Base-by-base conservation (phyloP, 495 filamentous ascomycete genomes). In the Darksidea phi region DNA sequence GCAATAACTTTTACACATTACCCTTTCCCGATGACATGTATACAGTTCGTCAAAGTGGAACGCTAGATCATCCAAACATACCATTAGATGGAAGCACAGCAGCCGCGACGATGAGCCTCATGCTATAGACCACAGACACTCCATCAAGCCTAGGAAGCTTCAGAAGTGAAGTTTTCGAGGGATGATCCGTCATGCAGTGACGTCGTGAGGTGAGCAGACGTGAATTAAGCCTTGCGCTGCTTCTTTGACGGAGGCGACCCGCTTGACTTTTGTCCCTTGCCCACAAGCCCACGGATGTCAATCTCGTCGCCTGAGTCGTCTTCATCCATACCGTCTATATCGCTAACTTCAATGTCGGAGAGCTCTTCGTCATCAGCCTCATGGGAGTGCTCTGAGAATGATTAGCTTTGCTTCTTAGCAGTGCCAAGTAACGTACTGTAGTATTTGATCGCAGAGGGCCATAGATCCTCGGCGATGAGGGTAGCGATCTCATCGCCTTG, bases 381-480 rank as follows among this genome's bases (percentile, higher is more conserved):
- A 63, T 88, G 80, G 15, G 85, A 82, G 69, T 83, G 77, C 37
- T 78, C 86, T 88, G 64, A 13, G 45, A 45, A 41, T 26, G 17
- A 43, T 62, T 38, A 66, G 28, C 38, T n/a, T 66, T 49, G 17
- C 11, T 11, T 23, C 1, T 37, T 46, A 21, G n/a, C 47, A 45
- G 15, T 32, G 20, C 24, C n/a, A 48, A 45, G 48, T 37, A 18
- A 84, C 88, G 73, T 76, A 96, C 91, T 88, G 73, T 92, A 97
- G 72, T 91, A 91, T 71, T 89, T 92, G 69, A 95, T 81, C 24
- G 93, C 93, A 52, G 84, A 81, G 24, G 89, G 87, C 85, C 86
- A 97, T 48, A 96, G 77, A 61, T 96, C 91, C 61, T 96, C 92
- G 20, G 88, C 83, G 63, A 96, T 75, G 25, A 85, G 76, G 55